A percentile compares a stretch with the other conserved stretches of the same genome.
phyloP scores from a whole-genome alignment of 371 early-diverging fungal genomes.

The Smittium culicis region DNA sequence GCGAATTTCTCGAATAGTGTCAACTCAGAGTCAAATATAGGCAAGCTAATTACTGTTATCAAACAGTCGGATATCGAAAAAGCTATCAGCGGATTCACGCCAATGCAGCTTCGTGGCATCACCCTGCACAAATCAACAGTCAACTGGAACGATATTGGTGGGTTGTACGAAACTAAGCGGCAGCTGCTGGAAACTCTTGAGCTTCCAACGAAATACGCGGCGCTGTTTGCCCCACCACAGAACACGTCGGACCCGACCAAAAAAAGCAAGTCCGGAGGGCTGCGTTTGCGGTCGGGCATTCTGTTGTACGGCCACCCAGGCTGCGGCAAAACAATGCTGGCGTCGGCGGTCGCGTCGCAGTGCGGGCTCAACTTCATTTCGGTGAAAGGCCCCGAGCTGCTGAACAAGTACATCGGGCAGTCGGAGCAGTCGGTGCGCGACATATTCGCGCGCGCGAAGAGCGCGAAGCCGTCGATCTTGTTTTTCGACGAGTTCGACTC shows the following conservation, averaged over 20 bases:
- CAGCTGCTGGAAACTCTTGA: slow-evolving; percentile 80
- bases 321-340: slow-evolving; percentile 99
- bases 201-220: slow-evolving; percentile 87
- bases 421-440: slow-evolving; percentile 98
- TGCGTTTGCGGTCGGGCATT: slow-evolving; percentile 81
- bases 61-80: slow-evolving; percentile 49
- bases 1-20: not conserved
- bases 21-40: not conserved
- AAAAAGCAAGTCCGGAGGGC: slow-evolving; percentile 46
- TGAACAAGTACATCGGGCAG: slow-evolving; percentile 84
- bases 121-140: slow-evolving; percentile 61
- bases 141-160: slow-evolving; percentile 83
- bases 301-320: slow-evolving; percentile 91
- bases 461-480: slow-evolving; percentile 90
- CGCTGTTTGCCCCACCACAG: slow-evolving; percentile 43
- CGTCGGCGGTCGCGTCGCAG: slow-evolving; percentile 85
- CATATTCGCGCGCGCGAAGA: slow-evolving; percentile 94
- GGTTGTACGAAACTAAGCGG: slow-evolving; percentile 62
- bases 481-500: slow-evolving; percentile 99
- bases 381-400: slow-evolving; percentile 9
- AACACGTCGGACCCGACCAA: not conserved
- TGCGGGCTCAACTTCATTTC: slow-evolving; percentile 4
- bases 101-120: slow-evolving; percentile 65
- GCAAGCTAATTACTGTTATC: slow-evolving; percentile 16
- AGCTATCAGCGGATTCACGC: slow-evolving; percentile 66